These are phyloP conservation scores for Salix brachista DNA, from an alignment of 345 rosid genomes.

Conservation along the genomic window DNA sequence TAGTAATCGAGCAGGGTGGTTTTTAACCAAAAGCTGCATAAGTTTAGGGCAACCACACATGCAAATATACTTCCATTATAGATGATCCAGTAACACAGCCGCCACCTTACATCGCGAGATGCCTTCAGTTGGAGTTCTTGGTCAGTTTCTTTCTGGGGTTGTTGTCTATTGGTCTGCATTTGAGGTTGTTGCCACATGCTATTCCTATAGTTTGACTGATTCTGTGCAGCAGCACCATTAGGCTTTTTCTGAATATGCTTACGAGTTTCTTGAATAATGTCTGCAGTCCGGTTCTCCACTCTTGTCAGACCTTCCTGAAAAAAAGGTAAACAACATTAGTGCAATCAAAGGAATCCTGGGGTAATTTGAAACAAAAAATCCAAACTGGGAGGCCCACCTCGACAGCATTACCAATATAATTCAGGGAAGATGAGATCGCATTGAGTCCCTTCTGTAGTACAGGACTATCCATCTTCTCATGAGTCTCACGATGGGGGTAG, in stretches of 20 bases:
- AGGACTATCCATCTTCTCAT: slow-evolving; percentile 4
- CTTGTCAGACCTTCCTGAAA: slow-evolving; percentile 28
- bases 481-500: slow-evolving; percentile 24
- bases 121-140: slow-evolving; percentile 82
- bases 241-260: slow-evolving; percentile 28
- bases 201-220: slow-evolving; percentile 6
- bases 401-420: slow-evolving; percentile 28
- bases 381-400: slow-evolving; percentile 13
- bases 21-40: slow-evolving; percentile 6
- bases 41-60: slow-evolving; percentile 16
- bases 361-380: not conserved
- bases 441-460: slow-evolving; percentile 23
- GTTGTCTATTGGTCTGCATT: slow-evolving; percentile 21
- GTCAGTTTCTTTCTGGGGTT: slow-evolving; percentile 42
- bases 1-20: not conserved
- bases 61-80: slow-evolving; percentile 27
- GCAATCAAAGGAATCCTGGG: not conserved
- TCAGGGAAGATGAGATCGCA: slow-evolving; percentile 31
- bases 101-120: slow-evolving; percentile 99
- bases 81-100: slow-evolving; percentile 42
- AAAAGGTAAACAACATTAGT: not conserved
- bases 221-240: slow-evolving; percentile 9
- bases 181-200: slow-evolving; percentile 24
- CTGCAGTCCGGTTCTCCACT: slow-evolving; percentile 29
- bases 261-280: slow-evolving; percentile 33